phyloP scores from a whole-genome alignment of 1,139 yeast species.

The Kodamaea arcana region DNA sequence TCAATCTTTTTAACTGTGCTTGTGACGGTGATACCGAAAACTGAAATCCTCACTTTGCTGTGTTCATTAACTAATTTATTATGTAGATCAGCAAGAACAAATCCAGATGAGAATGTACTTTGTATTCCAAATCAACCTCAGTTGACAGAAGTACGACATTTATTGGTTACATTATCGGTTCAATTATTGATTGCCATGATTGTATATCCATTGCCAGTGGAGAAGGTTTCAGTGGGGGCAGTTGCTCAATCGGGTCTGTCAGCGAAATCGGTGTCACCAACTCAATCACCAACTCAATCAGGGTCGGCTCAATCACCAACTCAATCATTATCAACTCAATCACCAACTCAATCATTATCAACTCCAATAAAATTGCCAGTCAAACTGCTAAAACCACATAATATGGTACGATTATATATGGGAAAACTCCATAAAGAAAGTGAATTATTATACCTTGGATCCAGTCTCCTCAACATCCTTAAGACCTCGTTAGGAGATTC shows the following conservation, averaged over 20 bases:
- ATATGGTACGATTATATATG: slow-evolving; percentile 48
- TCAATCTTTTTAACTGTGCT: slow-evolving; percentile 57
- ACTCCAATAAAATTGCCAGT: too few relatives aligned
- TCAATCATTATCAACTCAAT: too few relatives aligned
- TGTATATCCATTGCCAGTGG: slow-evolving; percentile 64
- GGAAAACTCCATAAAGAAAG: slow-evolving; percentile 51
- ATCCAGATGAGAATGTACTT: slow-evolving; percentile 25
- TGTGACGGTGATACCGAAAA: slow-evolving; percentile 49
- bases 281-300: too few relatives aligned
- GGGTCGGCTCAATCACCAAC: too few relatives aligned
- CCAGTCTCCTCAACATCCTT: slow-evolving; percentile 45
- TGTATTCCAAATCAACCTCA: slow-evolving; percentile 15
- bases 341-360: not conserved
- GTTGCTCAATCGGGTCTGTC: too few relatives aligned
- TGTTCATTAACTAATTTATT: slow-evolving; percentile 67
- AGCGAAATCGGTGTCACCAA: too few relatives aligned
- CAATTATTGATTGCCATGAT: slow-evolving; percentile 62
- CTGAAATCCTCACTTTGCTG: slow-evolving; percentile 49
- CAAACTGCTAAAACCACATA: slow-evolving; percentile 35
- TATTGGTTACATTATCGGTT: slow-evolving; percentile 53
- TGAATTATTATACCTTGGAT: slow-evolving; percentile 47
- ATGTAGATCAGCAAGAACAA: slow-evolving; percentile 33
- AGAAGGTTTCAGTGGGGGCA: slow-evolving; percentile 42
- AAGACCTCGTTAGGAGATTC: slow-evolving; percentile 35
- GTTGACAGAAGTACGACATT: slow-evolving; percentile 46